Evolutionary conservation across 2,329 filamentous ascomycete species (phyloP), one percentile per base, ranked within the genome.

Genomic region (Juglanconis sp.): DNA sequence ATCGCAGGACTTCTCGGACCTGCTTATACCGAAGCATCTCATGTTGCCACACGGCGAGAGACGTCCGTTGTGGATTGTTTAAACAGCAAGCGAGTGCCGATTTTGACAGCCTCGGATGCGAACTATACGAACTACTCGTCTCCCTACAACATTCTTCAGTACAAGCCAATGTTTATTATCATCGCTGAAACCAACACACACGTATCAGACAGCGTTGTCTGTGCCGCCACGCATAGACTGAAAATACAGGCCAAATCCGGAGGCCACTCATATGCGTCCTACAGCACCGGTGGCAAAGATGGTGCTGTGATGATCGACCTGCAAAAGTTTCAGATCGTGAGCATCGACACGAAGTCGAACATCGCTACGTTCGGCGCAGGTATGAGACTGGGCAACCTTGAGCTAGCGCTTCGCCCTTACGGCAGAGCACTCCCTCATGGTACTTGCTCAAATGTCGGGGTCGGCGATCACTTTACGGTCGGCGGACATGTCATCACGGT

Each of bases 251-350:
- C 81, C 3, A 78, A 77, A 61, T 75, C 76, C 42, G 82, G 82
- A 11, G 82, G 82, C 0, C 82, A 85, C 66, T 80, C 77, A 46
- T 85, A 82, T 68, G 82, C 72, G 0, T 82, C 80, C 44, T 80
- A 77, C 57, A 78, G 79, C 61, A 71, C 72, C 10, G 76, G 76
- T 1, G 77, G 77, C 3, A 69, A 72, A 30, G 70, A 78, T 63
- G 76, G 77, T 0, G 73, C 73, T 11, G 65, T 79, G 15, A 70
- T 79, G 13, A 66, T 80, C 35, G 72, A 76, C 49, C 62, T 80
- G 34, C 72, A 77, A 40, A 68, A 69, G 3, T 74, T 79, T 69
- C 68, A 74, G n/a, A 63, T 63, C 4, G 69, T 79, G 34, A 67
- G 63, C 1, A 62, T 77, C 11, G 65, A 73, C 53, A 60, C 63